Base-by-base conservation (phyloP, 106 monocot species). In the Dactylorhiza incarnata region DNA sequence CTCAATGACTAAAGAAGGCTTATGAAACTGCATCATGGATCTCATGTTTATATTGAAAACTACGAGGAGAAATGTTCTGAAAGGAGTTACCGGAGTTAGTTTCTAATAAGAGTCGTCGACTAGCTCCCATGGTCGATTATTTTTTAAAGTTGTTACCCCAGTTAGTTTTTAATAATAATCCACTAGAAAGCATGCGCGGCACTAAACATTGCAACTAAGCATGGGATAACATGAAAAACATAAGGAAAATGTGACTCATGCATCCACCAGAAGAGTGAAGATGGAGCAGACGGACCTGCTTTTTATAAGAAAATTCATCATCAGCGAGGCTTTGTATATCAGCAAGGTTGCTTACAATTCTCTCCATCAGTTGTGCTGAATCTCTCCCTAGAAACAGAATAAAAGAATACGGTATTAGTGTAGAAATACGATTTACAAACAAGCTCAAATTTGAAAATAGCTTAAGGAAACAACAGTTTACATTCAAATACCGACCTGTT, bases 311-410 rank as follows among this genome's bases (percentile, higher is more conserved):
- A 81, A 90, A 87, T 37, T 94, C 87, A 75, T 93, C 93, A 77
- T 97, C 89, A 20, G 91, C 72, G 63, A 94, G 79, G 3, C 78
- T 93, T 61, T 96, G 80, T 81, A 96, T 82, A 67, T 93, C 89
- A 74, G 87, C 89, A 45, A 97, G 75, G 74, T 72, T 94, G 51
- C 53, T 83, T 73, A 97, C 71, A 23, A 80, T 80, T 23, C 80
- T 87, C 45, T 48, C 79, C 96, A 97, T 86, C 49, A 97, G 78
- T 81, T 79, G 56, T 16, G 73, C 78, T 68, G 92, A 92, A 82
- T 78, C 87, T 73, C 70, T 72, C 14, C 92, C 95, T 95, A 48
- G 50, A 75, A 48, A 45, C 6, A 20, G 11, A 65, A 29, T 29
- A 20, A 29, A 65, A 65, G 29, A 26, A 65, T 20, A 13, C 19